Percentiles rank a stretch among this genome's conserved stretches.
phyloP scores from a whole-genome alignment of 495 filamentous ascomycete genomes.

The Clohesyomyces aquaticus region DNA sequence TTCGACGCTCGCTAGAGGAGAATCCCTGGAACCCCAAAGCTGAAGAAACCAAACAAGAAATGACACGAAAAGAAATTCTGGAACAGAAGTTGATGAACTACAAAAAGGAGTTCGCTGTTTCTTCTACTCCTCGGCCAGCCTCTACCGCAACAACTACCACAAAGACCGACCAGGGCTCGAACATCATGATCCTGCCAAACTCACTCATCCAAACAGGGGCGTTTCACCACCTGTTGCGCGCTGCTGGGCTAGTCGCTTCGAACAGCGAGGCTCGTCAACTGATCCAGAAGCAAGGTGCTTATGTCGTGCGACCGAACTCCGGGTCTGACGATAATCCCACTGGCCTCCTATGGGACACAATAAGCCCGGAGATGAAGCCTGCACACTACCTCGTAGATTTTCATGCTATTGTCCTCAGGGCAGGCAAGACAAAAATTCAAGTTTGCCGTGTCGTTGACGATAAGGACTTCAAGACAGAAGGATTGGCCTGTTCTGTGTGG shows the following conservation, averaged over 20 bases:
- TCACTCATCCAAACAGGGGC: slow-evolving; percentile 22
- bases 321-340: slow-evolving; percentile 57
- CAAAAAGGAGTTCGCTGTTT: slow-evolving; percentile 12
- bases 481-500: slow-evolving; percentile 34
- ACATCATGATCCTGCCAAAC: slow-evolving; percentile 11
- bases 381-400: slow-evolving; percentile 28
- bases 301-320: slow-evolving; percentile 63
- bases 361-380: slow-evolving; percentile 6
- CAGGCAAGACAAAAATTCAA: slow-evolving; percentile 80
- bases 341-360: slow-evolving; percentile 61
- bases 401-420: slow-evolving; percentile 58
- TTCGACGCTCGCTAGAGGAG: slow-evolving; percentile 14
- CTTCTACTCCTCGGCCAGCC: neutral
- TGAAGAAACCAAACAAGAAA: neutral
- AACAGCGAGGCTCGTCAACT: slow-evolving; percentile 69
- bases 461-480: slow-evolving; percentile 57
- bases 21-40: neutral
- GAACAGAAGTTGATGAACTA: neutral
- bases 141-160: neutral
- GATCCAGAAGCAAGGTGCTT: slow-evolving; percentile 60
- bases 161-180: neutral
- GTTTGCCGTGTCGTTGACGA: slow-evolving; percentile 73
- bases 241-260: slow-evolving; percentile 68
- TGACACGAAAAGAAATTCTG: neutral
- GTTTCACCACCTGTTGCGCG: slow-evolving; percentile 67